phyloP scores from a whole-genome alignment of 1,139 yeast genomes.

The Pichia kudriavzevii region DNA sequence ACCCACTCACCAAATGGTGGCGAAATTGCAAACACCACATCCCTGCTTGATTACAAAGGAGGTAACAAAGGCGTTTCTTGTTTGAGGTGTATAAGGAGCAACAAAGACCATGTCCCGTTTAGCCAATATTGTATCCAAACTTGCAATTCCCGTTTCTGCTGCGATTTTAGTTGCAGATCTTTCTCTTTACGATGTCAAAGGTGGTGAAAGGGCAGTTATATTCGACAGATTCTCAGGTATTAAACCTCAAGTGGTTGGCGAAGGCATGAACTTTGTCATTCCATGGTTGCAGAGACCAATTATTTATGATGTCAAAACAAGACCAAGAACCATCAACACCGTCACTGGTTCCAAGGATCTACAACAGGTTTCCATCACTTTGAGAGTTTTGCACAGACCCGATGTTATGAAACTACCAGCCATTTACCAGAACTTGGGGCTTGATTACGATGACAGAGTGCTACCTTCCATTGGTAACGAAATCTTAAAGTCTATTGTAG shows the following conservation, averaged over 20 bases:
- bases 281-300: conserved; percentile 97
- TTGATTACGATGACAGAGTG: conserved; percentile 95
- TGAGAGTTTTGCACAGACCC: conserved; percentile 92
- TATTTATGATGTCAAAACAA: conserved; percentile 84
- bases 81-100: too few relatives aligned
- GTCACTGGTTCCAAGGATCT: conserved; percentile 96
- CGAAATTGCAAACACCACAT: too few relatives aligned
- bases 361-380: conserved; percentile 89
- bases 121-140: conserved; percentile 46
- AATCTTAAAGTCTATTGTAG: conserved; percentile 89
- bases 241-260: conserved; percentile 78
- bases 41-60: too few relatives aligned
- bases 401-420: conserved; percentile 74
- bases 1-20: too few relatives aligned
- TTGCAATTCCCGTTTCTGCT: conserved; percentile 67
- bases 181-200: conserved; percentile 86
- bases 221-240: conserved; percentile 92
- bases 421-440: conserved; percentile 85
- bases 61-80: too few relatives aligned
- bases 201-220: conserved; percentile 92
- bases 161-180: conserved; percentile 61
- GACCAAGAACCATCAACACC: conserved; percentile 87
- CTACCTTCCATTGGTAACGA: conserved; percentile 97
- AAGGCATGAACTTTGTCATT: conserved; percentile 89
- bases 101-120: conserved; percentile 61